These are phyloP conservation scores for Entophlyctis helioformis DNA, from an alignment of 192 early-diverging fungal species.

Conservation along the genomic window DNA sequence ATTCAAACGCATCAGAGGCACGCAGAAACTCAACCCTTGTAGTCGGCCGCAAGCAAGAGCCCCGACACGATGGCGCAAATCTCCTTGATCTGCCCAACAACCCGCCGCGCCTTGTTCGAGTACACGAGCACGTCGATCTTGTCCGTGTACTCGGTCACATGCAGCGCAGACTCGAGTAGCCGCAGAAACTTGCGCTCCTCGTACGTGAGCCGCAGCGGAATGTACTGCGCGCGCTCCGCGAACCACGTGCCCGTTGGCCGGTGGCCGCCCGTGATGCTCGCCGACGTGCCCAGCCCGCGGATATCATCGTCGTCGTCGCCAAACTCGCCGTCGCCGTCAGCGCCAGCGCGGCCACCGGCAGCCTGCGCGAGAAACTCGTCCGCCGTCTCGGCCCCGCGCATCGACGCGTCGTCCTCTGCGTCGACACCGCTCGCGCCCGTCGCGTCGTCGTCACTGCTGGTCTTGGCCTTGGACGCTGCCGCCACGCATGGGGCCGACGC, in stretches of 20 bases:
- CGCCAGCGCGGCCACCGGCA: neutral
- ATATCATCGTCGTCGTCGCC: neutral
- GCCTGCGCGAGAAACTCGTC: too few relatives aligned
- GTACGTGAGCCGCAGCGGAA: constrained; percentile 81
- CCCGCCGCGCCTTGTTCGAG: constrained; percentile 70
- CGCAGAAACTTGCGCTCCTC: constrained; percentile 88
- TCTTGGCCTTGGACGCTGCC: neutral
- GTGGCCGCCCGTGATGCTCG: constrained; percentile 5
- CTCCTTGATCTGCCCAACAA: constrained; percentile 90
- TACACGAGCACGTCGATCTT: constrained; percentile 71
- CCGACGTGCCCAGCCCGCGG: neutral
- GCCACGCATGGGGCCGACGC: too few relatives aligned
- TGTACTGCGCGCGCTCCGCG: constrained; percentile 77
- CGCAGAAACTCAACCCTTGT: too few relatives aligned
- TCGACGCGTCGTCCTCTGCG: neutral
- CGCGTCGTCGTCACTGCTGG: neutral
- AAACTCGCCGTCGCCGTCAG: neutral
- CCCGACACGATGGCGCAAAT: constrained; percentile 92
- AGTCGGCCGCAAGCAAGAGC: constrained; percentile 59
- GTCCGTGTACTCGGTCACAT: constrained; percentile 83
- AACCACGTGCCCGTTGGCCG: constrained; percentile 53
- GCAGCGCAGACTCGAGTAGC: constrained; percentile 87
- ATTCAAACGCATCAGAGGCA: neutral
- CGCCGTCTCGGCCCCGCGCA: neutral
- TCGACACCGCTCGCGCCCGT: neutral